Evolutionary conservation across 805 yeast species (phyloP), one percentile per base, ranked within the genome.

Genomic region (Kuraishia floccosa): DNA sequence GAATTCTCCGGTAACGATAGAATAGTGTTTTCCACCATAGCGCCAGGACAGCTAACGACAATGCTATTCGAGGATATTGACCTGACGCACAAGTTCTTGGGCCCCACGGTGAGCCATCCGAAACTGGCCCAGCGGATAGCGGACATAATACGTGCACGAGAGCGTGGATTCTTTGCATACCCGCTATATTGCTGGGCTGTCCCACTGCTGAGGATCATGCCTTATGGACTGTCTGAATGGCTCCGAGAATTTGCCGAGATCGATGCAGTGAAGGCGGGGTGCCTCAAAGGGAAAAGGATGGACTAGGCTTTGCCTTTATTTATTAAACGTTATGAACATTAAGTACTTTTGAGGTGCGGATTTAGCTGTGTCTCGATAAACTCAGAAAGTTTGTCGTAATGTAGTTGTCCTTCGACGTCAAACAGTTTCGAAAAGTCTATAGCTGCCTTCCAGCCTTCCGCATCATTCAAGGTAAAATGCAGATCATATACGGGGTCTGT

Each of bases 41-140:
- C 58, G 3, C 73, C 76, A 0, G 78, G 78, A 2, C 77, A 71
- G 42, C 43, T 71, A 19, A 50, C 57, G 27, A 55, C 72, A 1
- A 44, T 41, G 7, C 68, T 71, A 76, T 71, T 71, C 39, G 39
- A 41, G 2, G 73, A 68, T 39, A 63, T 68, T 6, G 39, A 44
- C 2, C 64, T 66, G 4, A 50, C 60, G 6, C 38, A 37, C 19
- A 24, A 12, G 13, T 67, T 68, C 35, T 42, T 70, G 27, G 74
- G 75, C 0, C 77, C 78, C 0, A 24, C 67, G 6, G 58, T 68
- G 1, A 56, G 59, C 32, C 60, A 54, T 30, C 21, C 26, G 1
- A 43, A 46, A 19, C 44, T 71, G 24, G 69, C 74, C 0, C 22
- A 22, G 2, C 37, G 47, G 4, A 53, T 69, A 2, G 41, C 53